Conservation (phyloP, 768 basidiomycete genomes). For the Podaxis rugospora region DNA sequence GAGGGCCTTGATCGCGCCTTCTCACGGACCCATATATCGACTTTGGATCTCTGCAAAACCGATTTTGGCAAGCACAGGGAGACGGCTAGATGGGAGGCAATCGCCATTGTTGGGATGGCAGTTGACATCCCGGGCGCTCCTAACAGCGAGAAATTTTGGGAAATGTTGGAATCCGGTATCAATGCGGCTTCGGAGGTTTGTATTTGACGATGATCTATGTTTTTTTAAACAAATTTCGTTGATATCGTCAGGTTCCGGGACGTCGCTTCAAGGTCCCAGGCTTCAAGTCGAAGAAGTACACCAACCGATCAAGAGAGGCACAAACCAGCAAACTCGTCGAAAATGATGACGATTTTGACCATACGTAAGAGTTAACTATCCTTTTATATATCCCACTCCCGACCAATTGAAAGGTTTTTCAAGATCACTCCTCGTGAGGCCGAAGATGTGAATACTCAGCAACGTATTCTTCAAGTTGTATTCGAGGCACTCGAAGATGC, state of each 20-base stretch:
- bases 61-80: not conserved
- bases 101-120: constrained; percentile 74
- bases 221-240: not conserved
- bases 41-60: constrained; percentile 23
- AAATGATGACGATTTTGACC: constrained; percentile 56
- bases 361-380: constrained; percentile 27
- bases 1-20: constrained; percentile 34
- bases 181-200: constrained; percentile 56
- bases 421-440: constrained; percentile 72
- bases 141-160: constrained; percentile 48
- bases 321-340: constrained; percentile 62
- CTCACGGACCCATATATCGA: constrained; percentile 14
- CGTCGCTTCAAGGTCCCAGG: constrained; percentile 48
- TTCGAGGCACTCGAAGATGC: constrained; percentile 67
- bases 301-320: constrained; percentile 43
- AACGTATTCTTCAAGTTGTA: constrained; percentile 61
- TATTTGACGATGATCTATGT: not conserved
- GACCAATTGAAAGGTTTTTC: constrained; percentile 44
- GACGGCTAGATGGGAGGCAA: constrained; percentile 30
- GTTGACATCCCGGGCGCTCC: constrained; percentile 54
- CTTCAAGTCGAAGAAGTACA: constrained; percentile 26
- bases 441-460: constrained; percentile 73
- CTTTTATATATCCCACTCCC: not conserved
- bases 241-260: constrained; percentile 47
- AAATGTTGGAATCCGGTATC: constrained; percentile 48